Conservation (phyloP, 1,139 yeast genomes). For the Keqinozyma sinolaborantium region DNA sequence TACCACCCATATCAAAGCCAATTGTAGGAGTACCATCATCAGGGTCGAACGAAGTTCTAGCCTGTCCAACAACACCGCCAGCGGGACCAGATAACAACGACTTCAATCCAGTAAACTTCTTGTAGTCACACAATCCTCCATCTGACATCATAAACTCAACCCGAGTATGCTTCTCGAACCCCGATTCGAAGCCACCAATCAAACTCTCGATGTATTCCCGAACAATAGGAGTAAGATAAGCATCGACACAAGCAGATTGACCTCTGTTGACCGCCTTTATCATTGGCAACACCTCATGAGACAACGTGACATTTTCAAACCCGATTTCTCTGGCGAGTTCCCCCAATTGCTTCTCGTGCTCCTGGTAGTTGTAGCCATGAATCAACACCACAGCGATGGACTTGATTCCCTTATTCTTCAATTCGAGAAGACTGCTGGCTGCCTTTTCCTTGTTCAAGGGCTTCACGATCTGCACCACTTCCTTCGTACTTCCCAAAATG, state of each 20-base stretch:
- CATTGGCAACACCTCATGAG: slow-evolving; percentile 72
- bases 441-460: slow-evolving; percentile 36
- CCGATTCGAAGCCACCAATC: slow-evolving; percentile 55
- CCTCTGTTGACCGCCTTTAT: slow-evolving; percentile 70
- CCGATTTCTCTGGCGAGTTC: slow-evolving; percentile 56
- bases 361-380: slow-evolving; percentile 68
- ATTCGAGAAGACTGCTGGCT: slow-evolving; percentile 21
- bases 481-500: slow-evolving; percentile 59
- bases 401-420: slow-evolving; percentile 54
- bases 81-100: slow-evolving; percentile 60
- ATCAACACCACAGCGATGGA: slow-evolving; percentile 67
- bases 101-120: slow-evolving; percentile 46
- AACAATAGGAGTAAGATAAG: slow-evolving; percentile 74
- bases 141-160: slow-evolving; percentile 59
- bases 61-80: slow-evolving; percentile 59
- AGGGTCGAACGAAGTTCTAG: slow-evolving; percentile 45
- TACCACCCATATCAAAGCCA: slow-evolving; percentile 63
- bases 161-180: slow-evolving; percentile 20
- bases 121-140: slow-evolving; percentile 50
- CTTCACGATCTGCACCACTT: slow-evolving; percentile 51
- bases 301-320: slow-evolving; percentile 54
- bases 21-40: slow-evolving; percentile 40
- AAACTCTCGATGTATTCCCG: slow-evolving; percentile 58
- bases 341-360: slow-evolving; percentile 59
- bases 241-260: slow-evolving; percentile 72